phyloP scores from a whole-genome alignment of 495 filamentous ascomycete species.

The Penicillium roqueforti region DNA sequence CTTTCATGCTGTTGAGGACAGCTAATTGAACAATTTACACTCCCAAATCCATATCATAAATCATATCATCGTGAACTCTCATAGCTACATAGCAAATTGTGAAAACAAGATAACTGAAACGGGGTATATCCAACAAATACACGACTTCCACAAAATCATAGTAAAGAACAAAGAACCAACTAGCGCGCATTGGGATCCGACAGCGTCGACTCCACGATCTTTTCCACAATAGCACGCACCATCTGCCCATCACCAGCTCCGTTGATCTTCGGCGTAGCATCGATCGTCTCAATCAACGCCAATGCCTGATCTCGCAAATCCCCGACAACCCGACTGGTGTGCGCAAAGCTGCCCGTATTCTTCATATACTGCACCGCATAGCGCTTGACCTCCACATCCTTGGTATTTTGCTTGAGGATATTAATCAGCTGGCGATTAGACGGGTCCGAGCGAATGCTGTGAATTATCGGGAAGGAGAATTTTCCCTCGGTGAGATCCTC shows the following conservation, averaged over 20 bases:
- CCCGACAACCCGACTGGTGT: conserved; percentile 66
- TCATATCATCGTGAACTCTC: conserved; percentile 5
- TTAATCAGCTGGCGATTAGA: conserved; percentile 79
- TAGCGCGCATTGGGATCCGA: conserved; percentile 15
- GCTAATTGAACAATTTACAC: neutral
- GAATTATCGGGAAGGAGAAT: conserved; percentile 96
- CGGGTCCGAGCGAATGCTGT: conserved; percentile 81
- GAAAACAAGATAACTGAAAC: neutral
- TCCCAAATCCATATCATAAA: neutral
- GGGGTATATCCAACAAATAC: neutral
- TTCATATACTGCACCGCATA: conserved; percentile 95
- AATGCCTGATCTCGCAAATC: conserved; percentile 64
- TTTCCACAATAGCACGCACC: conserved; percentile 44
- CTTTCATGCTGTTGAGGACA: neutral
- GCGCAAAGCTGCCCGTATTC: conserved; percentile 80
- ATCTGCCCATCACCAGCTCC: conserved; percentile 34
- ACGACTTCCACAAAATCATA: neutral
- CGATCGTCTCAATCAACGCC: conserved; percentile 64
- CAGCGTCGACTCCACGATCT: conserved; percentile 42
- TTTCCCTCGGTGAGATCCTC: conserved; percentile 98
- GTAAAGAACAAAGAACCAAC: neutral
- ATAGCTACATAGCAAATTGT: conserved; percentile 5
- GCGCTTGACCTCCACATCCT: conserved; percentile 80
- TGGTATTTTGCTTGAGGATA: conserved; percentile 86
- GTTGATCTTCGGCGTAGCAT: conserved; percentile 40